Evolutionary conservation across 1,284 basidiomycete species (phyloP), one percentile per base, ranked within the genome.

Genomic region (Fomitopsis betulina): DNA sequence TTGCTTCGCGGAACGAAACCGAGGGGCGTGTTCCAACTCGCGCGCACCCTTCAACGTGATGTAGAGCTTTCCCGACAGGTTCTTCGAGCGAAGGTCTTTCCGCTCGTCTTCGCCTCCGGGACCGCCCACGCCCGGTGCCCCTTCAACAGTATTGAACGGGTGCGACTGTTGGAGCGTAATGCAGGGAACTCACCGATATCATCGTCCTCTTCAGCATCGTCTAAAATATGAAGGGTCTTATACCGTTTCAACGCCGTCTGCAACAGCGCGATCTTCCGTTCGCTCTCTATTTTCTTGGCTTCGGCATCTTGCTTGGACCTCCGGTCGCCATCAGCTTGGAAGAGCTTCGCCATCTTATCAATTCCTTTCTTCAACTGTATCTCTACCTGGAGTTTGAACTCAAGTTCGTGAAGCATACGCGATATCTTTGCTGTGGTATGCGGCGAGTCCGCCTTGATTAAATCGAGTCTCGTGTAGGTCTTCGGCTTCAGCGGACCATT

Each of bases 301-400:
- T 98, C 95, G 1, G 96, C 95, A 71, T 99, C 96, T 33, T 84
- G 85, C 66, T 90, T 83, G 40, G 93, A 89, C 71, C 93, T 91
- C 80, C 96, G 96, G 76, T 99, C 96, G 53, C 96, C 96, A 68
- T 98, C 96, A 9, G 91, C 92, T 68, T 94, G 87, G 74, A 96
- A 97, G 47, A 96, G 79, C 70, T 89, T 92, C 38, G 92, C 93
- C 96, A 99, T 99, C 80, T 98, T 98, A 75, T 99, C 96, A 67
- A 98, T 98, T 51, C 97, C 97, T 69, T 89, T 85, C 79, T 97
- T 97, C 81, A 98, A 98, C 76, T 99, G 96, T 78, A 92, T 87
- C 75, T 99, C 97, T 65, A 99, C 93, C 75, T 96, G 94, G 55
- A 98, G 88, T 78, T 99, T 99, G 85, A 98, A 98, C 74, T 99